Evolutionary conservation across 768 basidiomycete genomes (phyloP).

Genomic region (Hysterangium stoloniferum): DNA sequence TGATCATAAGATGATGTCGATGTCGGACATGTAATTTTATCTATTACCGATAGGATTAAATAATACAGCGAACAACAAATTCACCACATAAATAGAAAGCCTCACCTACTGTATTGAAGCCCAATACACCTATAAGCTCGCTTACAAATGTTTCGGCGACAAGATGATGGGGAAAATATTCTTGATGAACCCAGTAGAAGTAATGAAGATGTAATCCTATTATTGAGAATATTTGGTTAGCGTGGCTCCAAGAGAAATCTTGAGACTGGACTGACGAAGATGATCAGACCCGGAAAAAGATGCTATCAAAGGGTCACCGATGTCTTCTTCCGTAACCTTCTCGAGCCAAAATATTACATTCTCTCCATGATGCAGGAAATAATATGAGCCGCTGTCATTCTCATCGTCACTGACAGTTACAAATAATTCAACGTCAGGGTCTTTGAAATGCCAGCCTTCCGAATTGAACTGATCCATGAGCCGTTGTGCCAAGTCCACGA

Average conservation of each 20-base stretch:
- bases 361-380: constrained; percentile 43
- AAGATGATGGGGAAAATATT: constrained; percentile 46
- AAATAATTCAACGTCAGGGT: constrained; percentile 28
- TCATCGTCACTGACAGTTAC: constrained; percentile 41
- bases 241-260: background rate
- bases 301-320: background rate
- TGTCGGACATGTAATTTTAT: constrained; percentile 50
- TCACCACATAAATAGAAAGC: constrained; percentile 3
- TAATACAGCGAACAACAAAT: too few relatives aligned
- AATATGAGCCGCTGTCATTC: constrained; percentile 44
- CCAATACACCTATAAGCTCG: constrained; percentile 44
- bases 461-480: constrained; percentile 22
- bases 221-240: background rate
- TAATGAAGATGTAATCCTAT: constrained; percentile 17
- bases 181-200: constrained; percentile 57
- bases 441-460: background rate
- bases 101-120: constrained; percentile 48
- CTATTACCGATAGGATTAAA: too few relatives aligned
- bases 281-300: background rate
- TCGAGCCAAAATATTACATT: constrained; percentile 52
- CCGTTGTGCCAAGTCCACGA: constrained; percentile 30
- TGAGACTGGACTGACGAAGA: constrained; percentile 6
- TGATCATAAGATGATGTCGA: constrained; percentile 54
- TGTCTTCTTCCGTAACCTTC: constrained; percentile 25
- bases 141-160: constrained; percentile 26